phyloP scores from a whole-genome alignment of 2,329 filamentous ascomycete genomes.

The Monosporascus sp. region DNA sequence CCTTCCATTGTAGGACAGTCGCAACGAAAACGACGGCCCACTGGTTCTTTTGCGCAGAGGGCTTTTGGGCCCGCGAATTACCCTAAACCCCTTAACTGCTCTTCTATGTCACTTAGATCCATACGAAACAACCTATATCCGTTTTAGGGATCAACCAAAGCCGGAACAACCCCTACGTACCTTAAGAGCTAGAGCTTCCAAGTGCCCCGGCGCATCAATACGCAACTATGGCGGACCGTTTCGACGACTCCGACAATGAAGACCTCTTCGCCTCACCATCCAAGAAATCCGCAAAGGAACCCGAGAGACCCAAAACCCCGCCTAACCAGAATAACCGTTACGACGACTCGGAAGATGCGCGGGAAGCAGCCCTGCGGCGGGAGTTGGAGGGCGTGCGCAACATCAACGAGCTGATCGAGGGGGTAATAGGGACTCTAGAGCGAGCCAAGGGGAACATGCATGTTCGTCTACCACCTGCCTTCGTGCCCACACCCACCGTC shows the following conservation, averaged over 20 bases:
- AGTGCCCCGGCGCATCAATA: too few relatives aligned
- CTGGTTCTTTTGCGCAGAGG: too few relatives aligned
- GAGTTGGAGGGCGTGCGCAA: conserved; percentile 80
- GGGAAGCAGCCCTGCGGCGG: conserved; percentile 67
- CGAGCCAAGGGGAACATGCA: conserved; percentile 73
- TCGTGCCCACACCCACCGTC: not conserved
- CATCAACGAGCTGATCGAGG: conserved; percentile 84
- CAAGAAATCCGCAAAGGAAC: conserved; percentile 27
- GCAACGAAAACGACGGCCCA: not conserved
- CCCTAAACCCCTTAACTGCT: not conserved
- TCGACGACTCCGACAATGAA: conserved; percentile 41
- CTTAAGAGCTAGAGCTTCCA: too few relatives aligned
- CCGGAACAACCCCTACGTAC: too few relatives aligned
- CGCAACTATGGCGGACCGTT: conserved; percentile 37
- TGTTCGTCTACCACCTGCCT: conserved; percentile 37
- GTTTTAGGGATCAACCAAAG: not conserved
- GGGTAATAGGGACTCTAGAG: conserved; percentile 65
- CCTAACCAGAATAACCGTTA: conserved; percentile 35
- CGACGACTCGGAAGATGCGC: conserved; percentile 52
- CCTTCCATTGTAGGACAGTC: not conserved
- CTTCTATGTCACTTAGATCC: not conserved
- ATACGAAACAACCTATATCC: not conserved
- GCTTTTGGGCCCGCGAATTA: too few relatives aligned
- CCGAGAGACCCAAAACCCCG: conserved; percentile 42
- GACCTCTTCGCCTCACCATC: conserved; percentile 42